Evolutionary conservation across 176 grass and related monocot genomes (phyloP), one percentile per base, ranked within the genome.

Genomic region (Zoysia japonica): DNA sequence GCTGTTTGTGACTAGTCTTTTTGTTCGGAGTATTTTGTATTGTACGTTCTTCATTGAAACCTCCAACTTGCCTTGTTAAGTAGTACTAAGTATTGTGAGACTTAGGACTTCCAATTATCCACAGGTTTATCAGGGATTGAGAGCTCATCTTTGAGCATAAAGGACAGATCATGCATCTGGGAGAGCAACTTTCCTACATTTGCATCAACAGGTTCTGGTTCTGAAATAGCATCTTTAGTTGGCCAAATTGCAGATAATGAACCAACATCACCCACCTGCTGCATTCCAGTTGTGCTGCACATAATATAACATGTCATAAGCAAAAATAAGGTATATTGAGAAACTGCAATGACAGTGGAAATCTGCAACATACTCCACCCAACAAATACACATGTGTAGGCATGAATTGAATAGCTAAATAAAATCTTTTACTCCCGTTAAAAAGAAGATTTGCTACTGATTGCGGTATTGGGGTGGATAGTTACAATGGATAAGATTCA

Each of bases 81-180:
- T 40, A 12, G 1, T 71, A 40, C 3, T 15, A 52, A 61, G 46
- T 38, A 43, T 47, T 44, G 16, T 75, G 47, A 65, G 71, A 19
- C 63, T 92, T 67, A 89, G 42, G 47, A 63, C 73, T 78, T 85
- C 0, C 50, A 79, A 55, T 75, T 75, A 64, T 72, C 68, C 61
- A 63, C 65, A 65, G 37, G 53, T 72, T 93, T 93, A 65, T 89
- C 83, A 52, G 91, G 93, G 73, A 93, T 11, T 5, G 86, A 87
- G 43, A 93, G 88, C 56, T 93, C 88, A 76, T 93, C 91, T 70
- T 87, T 91, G 17, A 89, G 75, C 93, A 93, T 91, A 28, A 28
- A 28, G 11, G 93, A 93, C 19, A 97, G 78, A 53, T 97, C 91
- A 16, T 75, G 86, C 88, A 87, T 97, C 82, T 93, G 88, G 76